These are phyloP conservation scores for Coccomyxa sp. DNA, from an alignment of 139 green algal species.

Conservation along the genomic window DNA sequence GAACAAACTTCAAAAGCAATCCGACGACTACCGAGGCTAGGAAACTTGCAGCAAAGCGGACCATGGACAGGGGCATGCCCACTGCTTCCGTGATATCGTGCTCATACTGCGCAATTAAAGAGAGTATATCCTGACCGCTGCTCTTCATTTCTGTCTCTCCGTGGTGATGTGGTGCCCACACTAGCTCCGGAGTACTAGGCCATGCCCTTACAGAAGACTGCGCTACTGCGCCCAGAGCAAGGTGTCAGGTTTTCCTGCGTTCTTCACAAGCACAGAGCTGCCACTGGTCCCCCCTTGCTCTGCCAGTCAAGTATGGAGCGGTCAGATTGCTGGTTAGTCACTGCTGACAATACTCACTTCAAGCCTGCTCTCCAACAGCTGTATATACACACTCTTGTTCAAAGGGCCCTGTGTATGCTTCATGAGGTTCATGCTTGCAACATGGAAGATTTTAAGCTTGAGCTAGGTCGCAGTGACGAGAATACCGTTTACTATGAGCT, in stretches of 20 bases:
- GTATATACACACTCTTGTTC: no score
- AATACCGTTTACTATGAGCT: background rate
- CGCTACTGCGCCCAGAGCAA: background rate
- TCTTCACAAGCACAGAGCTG: no score
- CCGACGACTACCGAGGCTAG: conserved; percentile 36
- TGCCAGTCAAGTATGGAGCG: background rate
- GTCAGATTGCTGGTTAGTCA: background rate
- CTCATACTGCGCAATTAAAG: conserved; percentile 20
- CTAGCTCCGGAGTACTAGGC: no score
- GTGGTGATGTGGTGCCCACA: no score
- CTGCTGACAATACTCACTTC: background rate
- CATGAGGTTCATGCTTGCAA: background rate
- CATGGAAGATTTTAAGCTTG: background rate
- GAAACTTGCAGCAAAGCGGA: conserved; percentile 54
- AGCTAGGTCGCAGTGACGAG: background rate
- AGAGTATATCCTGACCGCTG: background rate
- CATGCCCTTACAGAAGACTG: background rate
- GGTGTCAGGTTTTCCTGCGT: no score
- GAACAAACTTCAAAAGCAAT: conserved; percentile 25
- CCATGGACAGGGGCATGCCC: conserved; percentile 31
- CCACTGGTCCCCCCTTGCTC: background rate
- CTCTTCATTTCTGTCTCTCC: no score
- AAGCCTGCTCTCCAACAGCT: no score
- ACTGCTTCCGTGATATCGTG: background rate
- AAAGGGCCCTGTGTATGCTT: no score